A percentile compares a stretch with the other conserved stretches of the same genome.
Conservation (phyloP, 2,329 filamentous ascomycete genomes). For the Endocalyx cinctus region DNA sequence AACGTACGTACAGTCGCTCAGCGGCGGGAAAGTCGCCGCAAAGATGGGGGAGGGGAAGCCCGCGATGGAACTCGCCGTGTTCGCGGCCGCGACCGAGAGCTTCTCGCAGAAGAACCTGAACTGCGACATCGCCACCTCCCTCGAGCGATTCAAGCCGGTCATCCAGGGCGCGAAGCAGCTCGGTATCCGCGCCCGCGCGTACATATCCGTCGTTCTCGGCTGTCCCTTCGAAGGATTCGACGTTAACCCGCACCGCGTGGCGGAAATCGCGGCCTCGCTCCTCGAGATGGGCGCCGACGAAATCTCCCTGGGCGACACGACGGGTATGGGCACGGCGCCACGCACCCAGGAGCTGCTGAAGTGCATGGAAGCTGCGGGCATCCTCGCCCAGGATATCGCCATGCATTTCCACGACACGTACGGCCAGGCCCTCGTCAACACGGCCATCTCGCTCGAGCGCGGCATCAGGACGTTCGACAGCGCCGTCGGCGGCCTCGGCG, state of each 20-base stretch:
- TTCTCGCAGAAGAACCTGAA: conserved; percentile 82
- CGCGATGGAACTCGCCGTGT: conserved; percentile 69
- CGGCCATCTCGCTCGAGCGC: conserved; percentile 56
- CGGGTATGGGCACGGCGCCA: conserved; percentile 71
- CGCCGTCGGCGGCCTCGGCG: conserved; percentile 62
- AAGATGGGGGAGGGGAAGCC: conserved; percentile 38
- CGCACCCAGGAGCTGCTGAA: conserved; percentile 40
- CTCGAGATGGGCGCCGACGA: conserved; percentile 87
- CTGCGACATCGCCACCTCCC: conserved; percentile 69
- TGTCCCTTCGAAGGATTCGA: conserved; percentile 71
- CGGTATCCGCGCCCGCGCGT: conserved; percentile 68
- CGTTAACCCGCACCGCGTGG: conserved; percentile 59
- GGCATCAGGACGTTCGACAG: conserved; percentile 64
- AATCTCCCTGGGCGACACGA: conserved; percentile 85
- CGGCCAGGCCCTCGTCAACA: conserved; percentile 63
- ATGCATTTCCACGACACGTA: conserved; percentile 73
- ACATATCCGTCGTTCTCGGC: conserved; percentile 75
- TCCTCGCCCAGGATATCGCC: conserved; percentile 53
- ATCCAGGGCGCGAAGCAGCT: conserved; percentile 62
- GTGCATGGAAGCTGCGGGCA: conserved; percentile 43
- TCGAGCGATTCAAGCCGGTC: conserved; percentile 65
- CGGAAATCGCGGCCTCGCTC: conserved; percentile 62
- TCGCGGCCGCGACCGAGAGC: conserved; percentile 75
- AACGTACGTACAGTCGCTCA: too few species aligned
- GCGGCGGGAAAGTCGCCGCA: conserved; percentile 49